phyloP scores from a whole-genome alignment of 306 rosid species.

The Vicia faba region DNA sequence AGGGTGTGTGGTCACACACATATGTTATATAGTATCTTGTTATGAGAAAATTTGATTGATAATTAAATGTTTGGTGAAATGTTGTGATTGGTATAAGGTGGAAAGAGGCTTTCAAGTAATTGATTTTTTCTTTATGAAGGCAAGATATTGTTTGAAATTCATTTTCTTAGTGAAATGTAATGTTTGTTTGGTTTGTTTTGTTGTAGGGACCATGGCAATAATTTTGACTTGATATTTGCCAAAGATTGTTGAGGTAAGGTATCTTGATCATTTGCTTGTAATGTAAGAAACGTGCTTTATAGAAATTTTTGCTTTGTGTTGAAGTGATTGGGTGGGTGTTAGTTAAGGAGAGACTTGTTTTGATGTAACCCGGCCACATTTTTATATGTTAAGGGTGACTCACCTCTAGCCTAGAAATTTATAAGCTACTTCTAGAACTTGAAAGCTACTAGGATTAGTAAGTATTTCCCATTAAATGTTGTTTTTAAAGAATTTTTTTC shows the following conservation, averaged over 20 bases:
- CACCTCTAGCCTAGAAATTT: no score
- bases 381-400: neutral
- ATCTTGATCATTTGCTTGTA: conserved; percentile 42
- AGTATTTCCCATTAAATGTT: no score
- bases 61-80: conserved; percentile 53
- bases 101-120: conserved; percentile 49
- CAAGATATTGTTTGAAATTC: conserved; percentile 15
- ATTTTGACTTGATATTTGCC: conserved; percentile 46
- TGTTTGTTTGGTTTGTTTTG: neutral
- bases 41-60: conserved; percentile 27
- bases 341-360: conserved; percentile 38
- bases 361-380: conserved; percentile 19
- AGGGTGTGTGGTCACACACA: conserved; percentile 22
- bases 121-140: conserved; percentile 36
- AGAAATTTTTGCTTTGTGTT: conserved; percentile 36
- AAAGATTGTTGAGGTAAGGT: conserved; percentile 40
- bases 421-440: no score
- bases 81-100: conserved; percentile 52
- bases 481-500: no score
- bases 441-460: no score
- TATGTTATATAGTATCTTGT: conserved; percentile 25
- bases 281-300: conserved; percentile 41
- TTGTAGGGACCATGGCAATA: conserved; percentile 40
- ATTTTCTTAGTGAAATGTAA: conserved; percentile 7
- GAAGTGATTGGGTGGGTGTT: conserved; percentile 36